These are phyloP conservation scores for Penstemon barbatus DNA, from an alignment of 257 asterid genomes.

Conservation along the genomic window DNA sequence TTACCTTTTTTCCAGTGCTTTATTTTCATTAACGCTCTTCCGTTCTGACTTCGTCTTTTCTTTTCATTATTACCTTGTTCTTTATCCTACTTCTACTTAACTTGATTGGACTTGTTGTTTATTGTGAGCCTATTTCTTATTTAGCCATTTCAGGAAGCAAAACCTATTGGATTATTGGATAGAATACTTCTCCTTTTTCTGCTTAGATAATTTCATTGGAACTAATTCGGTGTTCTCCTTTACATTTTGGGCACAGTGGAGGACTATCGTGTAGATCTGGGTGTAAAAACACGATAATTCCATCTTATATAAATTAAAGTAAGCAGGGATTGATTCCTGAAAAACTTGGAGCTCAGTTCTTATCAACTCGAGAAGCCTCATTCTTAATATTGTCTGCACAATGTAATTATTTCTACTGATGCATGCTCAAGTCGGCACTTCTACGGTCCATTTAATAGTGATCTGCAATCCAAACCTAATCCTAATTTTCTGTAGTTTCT, in stretches of 20 bases:
- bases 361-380: background rate
- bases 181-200: background rate
- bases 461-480: background rate
- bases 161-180: background rate
- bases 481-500: background rate
- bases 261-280: background rate
- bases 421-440: background rate
- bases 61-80: background rate
- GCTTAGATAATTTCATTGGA: background rate
- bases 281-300: background rate
- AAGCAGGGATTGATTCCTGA: background rate
- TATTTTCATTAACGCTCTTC: slow-evolving; percentile 1
- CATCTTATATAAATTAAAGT: background rate
- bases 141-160: slow-evolving; percentile 3
- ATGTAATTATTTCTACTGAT: background rate
- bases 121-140: background rate
- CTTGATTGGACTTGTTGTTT: slow-evolving; percentile 18
- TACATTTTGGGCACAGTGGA: background rate
- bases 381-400: background rate
- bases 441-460: background rate
- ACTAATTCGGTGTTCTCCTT: background rate
- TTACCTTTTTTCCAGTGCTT: background rate
- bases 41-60: background rate
- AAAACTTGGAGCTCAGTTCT: background rate
- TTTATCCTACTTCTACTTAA: slow-evolving; percentile 10